A percentile compares a stretch with the other conserved stretches of the same genome.
These are phyloP conservation scores for Epichloe festucae DNA, from an alignment of 2,329 filamentous ascomycete species.

Conservation along the genomic window DNA sequence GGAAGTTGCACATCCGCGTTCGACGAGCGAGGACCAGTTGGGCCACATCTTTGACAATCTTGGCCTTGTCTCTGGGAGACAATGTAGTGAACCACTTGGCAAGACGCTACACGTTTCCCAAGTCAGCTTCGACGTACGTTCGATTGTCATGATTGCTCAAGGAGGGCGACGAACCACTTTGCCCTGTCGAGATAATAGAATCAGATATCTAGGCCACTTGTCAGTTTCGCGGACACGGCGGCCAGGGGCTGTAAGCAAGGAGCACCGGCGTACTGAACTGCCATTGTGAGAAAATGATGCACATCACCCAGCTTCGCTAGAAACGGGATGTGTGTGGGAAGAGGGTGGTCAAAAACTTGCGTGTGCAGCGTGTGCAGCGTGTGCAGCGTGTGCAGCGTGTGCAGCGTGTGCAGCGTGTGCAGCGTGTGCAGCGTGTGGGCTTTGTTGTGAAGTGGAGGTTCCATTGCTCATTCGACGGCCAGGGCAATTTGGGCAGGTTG, in stretches of 20 bases:
- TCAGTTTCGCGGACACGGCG: slow-evolving; percentile 9
- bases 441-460: slow-evolving; percentile 3
- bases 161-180: slow-evolving; percentile 72
- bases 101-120: slow-evolving; percentile 52
- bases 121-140: slow-evolving; percentile 4
- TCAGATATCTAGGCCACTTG: slow-evolving; percentile 62
- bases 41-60: slow-evolving; percentile 99
- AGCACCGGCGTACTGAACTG: slow-evolving; percentile 27
- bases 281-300: slow-evolving; percentile 22
- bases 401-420: no score
- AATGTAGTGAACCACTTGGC: slow-evolving; percentile 99
- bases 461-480: background rate
- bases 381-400: background rate
- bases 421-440: background rate
- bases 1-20: slow-evolving; percentile 99
- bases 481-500: slow-evolving; percentile 12
- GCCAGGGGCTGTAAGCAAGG: slow-evolving; percentile 2
- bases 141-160: background rate
- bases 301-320: slow-evolving; percentile 9
- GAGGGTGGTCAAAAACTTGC: background rate
- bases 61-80: slow-evolving; percentile 95
- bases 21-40: slow-evolving; percentile 91
- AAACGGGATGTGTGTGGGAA: slow-evolving; percentile 3
- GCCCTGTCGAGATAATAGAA: slow-evolving; percentile 93
- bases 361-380: slow-evolving; percentile 1